Base-by-base conservation (phyloP, 1,284 basidiomycete species). In the Baeospora myosura region DNA sequence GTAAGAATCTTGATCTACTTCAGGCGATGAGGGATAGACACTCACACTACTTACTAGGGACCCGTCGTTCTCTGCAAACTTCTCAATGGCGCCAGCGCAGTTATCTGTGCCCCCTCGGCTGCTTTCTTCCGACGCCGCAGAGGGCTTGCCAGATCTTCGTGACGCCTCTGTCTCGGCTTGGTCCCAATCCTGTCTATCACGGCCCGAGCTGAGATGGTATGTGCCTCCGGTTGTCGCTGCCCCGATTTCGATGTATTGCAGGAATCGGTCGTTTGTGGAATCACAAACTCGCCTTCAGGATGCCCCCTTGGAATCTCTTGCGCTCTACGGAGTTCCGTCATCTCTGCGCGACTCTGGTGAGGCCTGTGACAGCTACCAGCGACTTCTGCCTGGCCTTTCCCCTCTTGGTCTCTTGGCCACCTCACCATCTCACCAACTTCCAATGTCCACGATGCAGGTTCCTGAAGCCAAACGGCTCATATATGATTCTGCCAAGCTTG, bases 391-490 rank as follows among this genome's bases (percentile, higher is more conserved):
- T 33, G 74, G 73, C 25, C 60, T 94, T 20, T 71, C 76, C 3
- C 72, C 81, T 2, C 56, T 62, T 1, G 96, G 96, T 28, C 63
- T 98, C 25, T 56, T 95, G 40, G 71, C 68, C 21, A 64, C 62
- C 26, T 90, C 93, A 2, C 70, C 86, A 5, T 53, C 61, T 3
- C 74, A 88, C 52, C 92, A 98, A 58, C 65, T 92, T 10, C 94
- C 94, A 2, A 65, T 76, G 43, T 81, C 92, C 10, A 76, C 78
- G 28, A 94, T 98, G 86, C 83, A 88, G 51, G 87, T 98, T 21
- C 96, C 96, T 2, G 91, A 96, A 52, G 89, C 92, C 47, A 94
- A 97, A 64, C 81, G 96, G 46, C 78, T 99, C 16, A 90, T 99
- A 46, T 92, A 92, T 49, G 96, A 99, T 63, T 98, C 96, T 18